Conservation (phyloP, 2,329 filamentous ascomycete genomes). For the Diaporthe humulicola region DNA sequence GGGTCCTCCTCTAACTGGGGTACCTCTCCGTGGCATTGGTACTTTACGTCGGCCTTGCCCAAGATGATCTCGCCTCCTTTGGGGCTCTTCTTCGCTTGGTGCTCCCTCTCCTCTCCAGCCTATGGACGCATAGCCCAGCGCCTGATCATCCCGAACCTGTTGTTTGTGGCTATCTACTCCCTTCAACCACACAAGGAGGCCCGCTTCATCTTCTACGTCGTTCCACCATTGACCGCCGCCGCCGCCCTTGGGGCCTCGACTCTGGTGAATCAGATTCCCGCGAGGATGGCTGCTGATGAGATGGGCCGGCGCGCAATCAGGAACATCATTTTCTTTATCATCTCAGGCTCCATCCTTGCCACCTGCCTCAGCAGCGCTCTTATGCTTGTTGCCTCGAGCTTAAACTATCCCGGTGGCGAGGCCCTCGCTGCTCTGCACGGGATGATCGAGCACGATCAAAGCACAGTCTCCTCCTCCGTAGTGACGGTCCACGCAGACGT, state of each 20-base stretch:
- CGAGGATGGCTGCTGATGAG: slow-evolving; percentile 27
- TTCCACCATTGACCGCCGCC: slow-evolving; percentile 84
- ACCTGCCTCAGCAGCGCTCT: slow-evolving; percentile 74
- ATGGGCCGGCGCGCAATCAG: slow-evolving; percentile 59
- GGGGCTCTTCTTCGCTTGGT: slow-evolving; percentile 67
- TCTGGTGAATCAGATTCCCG: slow-evolving; percentile 63
- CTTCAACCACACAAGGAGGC: slow-evolving; percentile 95
- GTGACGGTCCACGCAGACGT: slow-evolving; percentile 73
- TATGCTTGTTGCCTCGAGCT: slow-evolving; percentile 83
- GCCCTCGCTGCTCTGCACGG: slow-evolving; percentile 72
- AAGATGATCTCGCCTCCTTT: slow-evolving; percentile 87
- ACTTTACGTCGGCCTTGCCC: slow-evolving; percentile 85
- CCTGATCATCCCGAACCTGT: slow-evolving; percentile 74
- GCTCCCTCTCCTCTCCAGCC: slow-evolving; percentile 63
- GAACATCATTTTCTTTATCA: slow-evolving; percentile 61
- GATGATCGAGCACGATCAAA: slow-evolving; percentile 50
- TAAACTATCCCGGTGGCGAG: slow-evolving; percentile 94
- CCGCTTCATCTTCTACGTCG: slow-evolving; percentile 91
- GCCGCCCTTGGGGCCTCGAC: slow-evolving; percentile 81
- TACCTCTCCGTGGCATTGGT: slow-evolving; percentile 86
- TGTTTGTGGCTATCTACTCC: slow-evolving; percentile 86
- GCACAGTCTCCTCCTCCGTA: slow-evolving; percentile 48
- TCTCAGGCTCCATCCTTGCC: slow-evolving; percentile 66
- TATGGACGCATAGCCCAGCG: slow-evolving; percentile 58
- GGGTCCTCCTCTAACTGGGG: slow-evolving; percentile 92